phyloP scores from a whole-genome alignment of 164 flowering plant genomes.

The Vitis riparia region DNA sequence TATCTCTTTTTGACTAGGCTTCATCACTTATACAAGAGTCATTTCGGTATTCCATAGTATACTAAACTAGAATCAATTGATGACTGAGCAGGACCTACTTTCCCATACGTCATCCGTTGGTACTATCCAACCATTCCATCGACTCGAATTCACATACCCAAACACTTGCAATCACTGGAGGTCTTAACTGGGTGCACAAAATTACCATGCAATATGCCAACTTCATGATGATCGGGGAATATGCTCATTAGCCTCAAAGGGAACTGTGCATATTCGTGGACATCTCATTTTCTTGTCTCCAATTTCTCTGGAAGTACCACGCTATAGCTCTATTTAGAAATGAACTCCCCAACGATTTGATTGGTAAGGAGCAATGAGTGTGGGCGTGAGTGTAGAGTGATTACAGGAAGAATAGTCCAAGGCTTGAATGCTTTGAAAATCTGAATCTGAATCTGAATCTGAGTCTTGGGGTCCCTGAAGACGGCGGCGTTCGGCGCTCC shows the following conservation, averaged over 20 bases:
- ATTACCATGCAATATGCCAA: slow-evolving; percentile 56
- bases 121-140: slow-evolving; percentile 83
- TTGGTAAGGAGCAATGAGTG: too few relatives aligned
- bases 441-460: too few relatives aligned
- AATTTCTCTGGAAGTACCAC: slow-evolving; percentile 95
- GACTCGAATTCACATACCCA: slow-evolving; percentile 78
- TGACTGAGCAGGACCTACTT: slow-evolving; percentile 77
- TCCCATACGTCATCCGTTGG: slow-evolving; percentile 99
- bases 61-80: slow-evolving; percentile 83
- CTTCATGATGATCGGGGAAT: slow-evolving; percentile 53
- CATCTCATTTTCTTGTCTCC: slow-evolving; percentile 92
- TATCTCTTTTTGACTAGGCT: too few relatives aligned
- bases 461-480: too few relatives aligned
- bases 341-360: too few relatives aligned
- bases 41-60: too few relatives aligned
- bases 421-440: too few relatives aligned
- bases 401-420: too few relatives aligned
- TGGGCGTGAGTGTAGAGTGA: too few relatives aligned
- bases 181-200: slow-evolving; percentile 36
- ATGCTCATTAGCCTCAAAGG: slow-evolving; percentile 47
- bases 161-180: slow-evolving; percentile 58
- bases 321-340: slow-evolving; percentile 58
- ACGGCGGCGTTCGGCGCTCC: too few relatives aligned
- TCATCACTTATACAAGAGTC: too few relatives aligned
- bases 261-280: slow-evolving; percentile 52